These are phyloP conservation scores for Pharus latifolius DNA, from an alignment of 176 grass and related monocot species.

Conservation along the genomic window DNA sequence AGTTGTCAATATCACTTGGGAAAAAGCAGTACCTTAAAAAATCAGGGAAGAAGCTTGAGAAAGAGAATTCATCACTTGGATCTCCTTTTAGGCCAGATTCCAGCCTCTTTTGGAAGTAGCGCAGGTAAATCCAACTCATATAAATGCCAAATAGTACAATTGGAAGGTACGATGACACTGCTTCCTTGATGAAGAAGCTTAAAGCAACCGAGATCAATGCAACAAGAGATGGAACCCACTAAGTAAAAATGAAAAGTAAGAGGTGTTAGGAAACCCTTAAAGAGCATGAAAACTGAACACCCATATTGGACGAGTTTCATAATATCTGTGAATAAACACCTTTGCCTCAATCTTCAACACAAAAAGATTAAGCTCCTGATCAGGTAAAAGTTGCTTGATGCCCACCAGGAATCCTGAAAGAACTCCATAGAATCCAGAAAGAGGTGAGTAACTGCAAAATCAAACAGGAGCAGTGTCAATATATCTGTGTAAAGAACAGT, in stretches of 20 bases:
- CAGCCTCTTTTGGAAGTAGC: conserved; percentile 74
- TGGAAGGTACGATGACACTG: conserved; percentile 54
- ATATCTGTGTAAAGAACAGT: neutral
- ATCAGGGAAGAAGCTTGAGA: conserved; percentile 76
- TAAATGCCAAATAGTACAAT: conserved; percentile 74
- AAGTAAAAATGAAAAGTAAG: neutral
- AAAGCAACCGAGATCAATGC: conserved; percentile 31
- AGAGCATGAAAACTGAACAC: neutral
- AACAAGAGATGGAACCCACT: conserved; percentile 69
- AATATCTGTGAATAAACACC: conserved; percentile 24
- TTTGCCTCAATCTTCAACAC: conserved; percentile 69
- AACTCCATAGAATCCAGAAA: conserved; percentile 84
- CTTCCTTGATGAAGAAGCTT: conserved; percentile 52
- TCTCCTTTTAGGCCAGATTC: conserved; percentile 72
- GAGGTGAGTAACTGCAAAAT: conserved; percentile 53
- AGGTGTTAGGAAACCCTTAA: neutral
- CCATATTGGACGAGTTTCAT: neutral
- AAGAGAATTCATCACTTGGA: conserved; percentile 83
- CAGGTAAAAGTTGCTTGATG: conserved; percentile 82
- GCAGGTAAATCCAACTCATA: conserved; percentile 75
- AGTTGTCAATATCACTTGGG: neutral
- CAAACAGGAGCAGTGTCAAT: neutral
- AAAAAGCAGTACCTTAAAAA: conserved; percentile 46
- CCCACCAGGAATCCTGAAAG: conserved; percentile 78
- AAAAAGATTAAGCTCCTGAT: conserved; percentile 52